Evolutionary conservation across 2,329 filamentous ascomycete species (phyloP).

Genomic region (Colletotrichum tanaceti): DNA sequence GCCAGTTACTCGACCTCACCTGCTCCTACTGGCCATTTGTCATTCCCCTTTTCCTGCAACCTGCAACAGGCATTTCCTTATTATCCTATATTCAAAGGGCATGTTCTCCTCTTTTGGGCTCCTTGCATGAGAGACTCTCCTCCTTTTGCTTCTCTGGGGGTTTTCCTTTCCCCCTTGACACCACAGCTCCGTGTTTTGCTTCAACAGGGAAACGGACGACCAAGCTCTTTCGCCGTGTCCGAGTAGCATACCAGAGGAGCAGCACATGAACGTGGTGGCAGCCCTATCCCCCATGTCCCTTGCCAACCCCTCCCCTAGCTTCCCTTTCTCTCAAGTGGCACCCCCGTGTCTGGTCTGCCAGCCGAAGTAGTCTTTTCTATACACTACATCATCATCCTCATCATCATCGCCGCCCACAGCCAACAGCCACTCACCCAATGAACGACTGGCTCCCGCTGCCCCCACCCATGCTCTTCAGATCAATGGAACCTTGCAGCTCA

Average conservation of each 20-base stretch:
- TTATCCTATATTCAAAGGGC: constrained; percentile 9
- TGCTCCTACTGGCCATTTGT: constrained; percentile 35
- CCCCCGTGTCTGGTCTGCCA: constrained; percentile 23
- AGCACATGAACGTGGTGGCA: constrained; percentile 27
- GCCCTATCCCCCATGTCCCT: constrained; percentile 21
- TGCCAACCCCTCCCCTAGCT: constrained; percentile 12
- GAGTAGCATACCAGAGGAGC: constrained; percentile 25
- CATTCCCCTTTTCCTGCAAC: constrained; percentile 24
- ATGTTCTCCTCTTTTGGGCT: constrained; percentile 16
- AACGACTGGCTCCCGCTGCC: constrained; percentile 25
- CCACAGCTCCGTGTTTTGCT: constrained; percentile 17
- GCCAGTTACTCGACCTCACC: background rate
- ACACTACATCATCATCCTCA: constrained; percentile 18
- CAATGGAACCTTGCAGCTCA: constrained; percentile 40
- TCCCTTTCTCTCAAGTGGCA: background rate
- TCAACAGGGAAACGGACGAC: constrained; percentile 23
- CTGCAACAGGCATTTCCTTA: constrained; percentile 22
- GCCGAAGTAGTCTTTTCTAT: constrained; percentile 23
- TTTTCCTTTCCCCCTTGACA: constrained; percentile 1
- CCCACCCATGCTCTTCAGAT: constrained; percentile 40
- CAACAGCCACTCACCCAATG: constrained; percentile 36
- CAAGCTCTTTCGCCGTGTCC: constrained; percentile 26
- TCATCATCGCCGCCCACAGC: constrained; percentile 22
- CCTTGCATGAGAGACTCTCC: constrained; percentile 26
- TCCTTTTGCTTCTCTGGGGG: constrained; percentile 22